phyloP scores from a whole-genome alignment of 768 basidiomycete genomes.

The Serpula lacrymans region DNA sequence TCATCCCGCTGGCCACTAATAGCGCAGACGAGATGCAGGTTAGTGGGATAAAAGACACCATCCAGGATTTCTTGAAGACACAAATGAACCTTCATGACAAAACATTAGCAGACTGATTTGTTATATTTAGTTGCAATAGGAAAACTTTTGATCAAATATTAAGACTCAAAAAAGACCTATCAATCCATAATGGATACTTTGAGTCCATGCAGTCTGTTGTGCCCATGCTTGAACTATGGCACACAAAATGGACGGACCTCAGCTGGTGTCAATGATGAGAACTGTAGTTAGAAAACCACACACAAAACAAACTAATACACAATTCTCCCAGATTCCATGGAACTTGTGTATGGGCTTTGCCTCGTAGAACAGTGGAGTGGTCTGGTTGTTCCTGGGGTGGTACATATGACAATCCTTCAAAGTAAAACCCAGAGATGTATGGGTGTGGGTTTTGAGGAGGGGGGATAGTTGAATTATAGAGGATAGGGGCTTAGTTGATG shows the following conservation, averaged over 20 bases:
- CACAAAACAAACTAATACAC: too few relatives aligned
- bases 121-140: constrained; percentile 12
- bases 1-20: constrained; percentile 10
- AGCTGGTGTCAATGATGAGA: too few relatives aligned
- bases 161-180: constrained; percentile 3
- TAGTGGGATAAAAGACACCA: constrained; percentile 7
- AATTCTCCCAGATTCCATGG: too few relatives aligned
- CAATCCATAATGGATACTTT: constrained; percentile 10
- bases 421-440: too few relatives aligned
- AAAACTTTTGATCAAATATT: constrained; percentile 10
- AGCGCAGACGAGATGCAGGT: constrained; percentile 8
- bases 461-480: too few relatives aligned
- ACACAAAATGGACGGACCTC: constrained; percentile 31
- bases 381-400: too few relatives aligned
- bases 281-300: too few relatives aligned
- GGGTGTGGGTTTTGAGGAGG: too few relatives aligned
- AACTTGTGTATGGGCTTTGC: too few relatives aligned
- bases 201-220: constrained; percentile 17
- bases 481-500: too few relatives aligned
- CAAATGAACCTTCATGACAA: constrained; percentile 7
- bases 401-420: too few relatives aligned
- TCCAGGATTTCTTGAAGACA: constrained; percentile 7
- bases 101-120: neutral
- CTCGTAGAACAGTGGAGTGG: too few relatives aligned
- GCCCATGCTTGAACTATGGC: constrained; percentile 29